Percentiles rank a stretch among this genome's conserved stretches.
Evolutionary conservation across 305 asterid species (phyloP).

Genomic region (Solanum hybrid): DNA sequence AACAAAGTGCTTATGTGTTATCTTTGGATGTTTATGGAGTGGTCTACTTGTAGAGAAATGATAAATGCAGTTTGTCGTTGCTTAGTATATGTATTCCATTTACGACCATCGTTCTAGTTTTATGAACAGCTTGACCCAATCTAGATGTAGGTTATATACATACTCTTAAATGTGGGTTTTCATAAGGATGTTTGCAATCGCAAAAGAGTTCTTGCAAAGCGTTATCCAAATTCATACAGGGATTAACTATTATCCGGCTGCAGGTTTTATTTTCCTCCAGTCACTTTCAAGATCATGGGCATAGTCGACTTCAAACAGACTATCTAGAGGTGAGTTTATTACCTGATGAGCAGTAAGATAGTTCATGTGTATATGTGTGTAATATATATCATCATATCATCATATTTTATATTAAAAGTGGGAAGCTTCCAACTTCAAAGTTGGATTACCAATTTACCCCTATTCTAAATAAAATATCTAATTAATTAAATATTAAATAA

Average conservation of each 20-base stretch:
- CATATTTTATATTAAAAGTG: background rate
- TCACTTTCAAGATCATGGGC: constrained; percentile 50
- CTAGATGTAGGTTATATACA: background rate
- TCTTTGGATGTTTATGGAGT: background rate
- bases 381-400: background rate
- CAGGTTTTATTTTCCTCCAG: constrained; percentile 67
- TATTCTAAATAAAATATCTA: background rate
- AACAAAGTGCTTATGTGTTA: background rate
- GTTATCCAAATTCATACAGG: background rate
- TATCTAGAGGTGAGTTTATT: constrained; percentile 64
- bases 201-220: background rate
- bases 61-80: background rate
- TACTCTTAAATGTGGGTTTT: background rate
- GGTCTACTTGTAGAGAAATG: background rate
- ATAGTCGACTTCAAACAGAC: constrained; percentile 56
- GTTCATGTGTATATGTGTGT: background rate
- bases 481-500: too few species aligned
- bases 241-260: constrained; percentile 9
- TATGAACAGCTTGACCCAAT: background rate
- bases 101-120: background rate
- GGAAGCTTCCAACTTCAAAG: background rate
- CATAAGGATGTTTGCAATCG: background rate
- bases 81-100: background rate
- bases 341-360: background rate
- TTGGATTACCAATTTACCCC: background rate